Evolutionary conservation across 345 rosid genomes (phyloP).

Genomic region (Arabidopsis suecica): DNA sequence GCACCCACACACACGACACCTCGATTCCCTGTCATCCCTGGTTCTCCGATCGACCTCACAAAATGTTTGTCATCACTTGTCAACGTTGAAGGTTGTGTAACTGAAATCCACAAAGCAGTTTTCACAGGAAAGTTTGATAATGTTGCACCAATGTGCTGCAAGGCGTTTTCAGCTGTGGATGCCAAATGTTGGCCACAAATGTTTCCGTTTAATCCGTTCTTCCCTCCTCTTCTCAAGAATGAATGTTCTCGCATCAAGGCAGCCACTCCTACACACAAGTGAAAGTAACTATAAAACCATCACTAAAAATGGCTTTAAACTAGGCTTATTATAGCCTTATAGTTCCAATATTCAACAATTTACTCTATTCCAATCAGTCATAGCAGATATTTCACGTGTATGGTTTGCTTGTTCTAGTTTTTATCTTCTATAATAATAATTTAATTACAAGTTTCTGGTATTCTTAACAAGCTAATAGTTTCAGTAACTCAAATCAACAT

Average conservation of each 20-base stretch:
- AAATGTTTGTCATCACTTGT: conserved; percentile 20
- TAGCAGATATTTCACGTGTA: too few relatives aligned
- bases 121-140: conserved; percentile 14
- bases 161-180: background rate
- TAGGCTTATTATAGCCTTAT: too few relatives aligned
- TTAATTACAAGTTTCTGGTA: too few relatives aligned
- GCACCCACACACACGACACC: background rate
- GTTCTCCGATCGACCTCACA: background rate
- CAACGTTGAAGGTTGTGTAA: conserved; percentile 14
- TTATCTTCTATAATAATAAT: too few relatives aligned
- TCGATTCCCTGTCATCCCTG: background rate
- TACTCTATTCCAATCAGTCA: too few relatives aligned
- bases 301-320: background rate
- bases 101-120: conserved; percentile 21
- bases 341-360: too few relatives aligned
- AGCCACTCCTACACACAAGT: background rate
- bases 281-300: background rate
- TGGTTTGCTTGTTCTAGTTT: too few relatives aligned
- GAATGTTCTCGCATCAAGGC: conserved; percentile 6
- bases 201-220: conserved; percentile 24
- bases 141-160: conserved; percentile 6
- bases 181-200: conserved; percentile 14
- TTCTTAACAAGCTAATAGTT: background rate
- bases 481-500: background rate
- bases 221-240: conserved; percentile 22